phyloP scores from a whole-genome alignment of 2,329 filamentous ascomycete genomes.

The Amylocarpus encephaloides region DNA sequence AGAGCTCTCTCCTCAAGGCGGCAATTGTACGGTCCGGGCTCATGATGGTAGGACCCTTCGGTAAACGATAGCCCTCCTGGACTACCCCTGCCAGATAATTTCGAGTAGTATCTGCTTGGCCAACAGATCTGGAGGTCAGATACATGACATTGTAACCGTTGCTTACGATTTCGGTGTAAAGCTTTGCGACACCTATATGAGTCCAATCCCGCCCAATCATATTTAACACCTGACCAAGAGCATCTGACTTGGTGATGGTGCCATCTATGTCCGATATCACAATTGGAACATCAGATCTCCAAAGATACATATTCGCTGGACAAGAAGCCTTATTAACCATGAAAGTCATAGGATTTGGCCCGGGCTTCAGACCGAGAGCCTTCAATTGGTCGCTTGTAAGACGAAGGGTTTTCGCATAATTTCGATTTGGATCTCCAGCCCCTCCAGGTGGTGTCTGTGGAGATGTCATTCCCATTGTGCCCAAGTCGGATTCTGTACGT shows the following conservation, averaged over 20 bases:
- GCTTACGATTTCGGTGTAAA: conserved; percentile 89
- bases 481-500: conserved; percentile 58
- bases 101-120: conserved; percentile 84
- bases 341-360: conserved; percentile 92
- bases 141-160: conserved; percentile 99
- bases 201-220: conserved; percentile 99
- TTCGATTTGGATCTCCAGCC: conserved; percentile 64
- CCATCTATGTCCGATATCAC: conserved; percentile 98
- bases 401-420: conserved; percentile 93
- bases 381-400: conserved; percentile 95
- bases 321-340: conserved; percentile 94
- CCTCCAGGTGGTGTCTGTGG: conserved; percentile 63
- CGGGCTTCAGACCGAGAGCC: conserved; percentile 70
- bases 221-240: conserved; percentile 86
- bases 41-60: conserved; percentile 87
- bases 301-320: conserved; percentile 86
- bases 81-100: conserved; percentile 83
- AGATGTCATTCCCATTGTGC: conserved; percentile 50
- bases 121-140: conserved; percentile 86
- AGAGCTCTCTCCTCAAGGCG: conserved; percentile 84
- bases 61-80: conserved; percentile 80
- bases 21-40: conserved; percentile 94
- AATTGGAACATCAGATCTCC: conserved; percentile 85
- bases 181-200: conserved; percentile 89
- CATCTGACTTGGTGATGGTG: conserved; percentile 97